Base-by-base conservation (phyloP, 192 early-diverging fungal species). In the Gonapodya sp. region DNA sequence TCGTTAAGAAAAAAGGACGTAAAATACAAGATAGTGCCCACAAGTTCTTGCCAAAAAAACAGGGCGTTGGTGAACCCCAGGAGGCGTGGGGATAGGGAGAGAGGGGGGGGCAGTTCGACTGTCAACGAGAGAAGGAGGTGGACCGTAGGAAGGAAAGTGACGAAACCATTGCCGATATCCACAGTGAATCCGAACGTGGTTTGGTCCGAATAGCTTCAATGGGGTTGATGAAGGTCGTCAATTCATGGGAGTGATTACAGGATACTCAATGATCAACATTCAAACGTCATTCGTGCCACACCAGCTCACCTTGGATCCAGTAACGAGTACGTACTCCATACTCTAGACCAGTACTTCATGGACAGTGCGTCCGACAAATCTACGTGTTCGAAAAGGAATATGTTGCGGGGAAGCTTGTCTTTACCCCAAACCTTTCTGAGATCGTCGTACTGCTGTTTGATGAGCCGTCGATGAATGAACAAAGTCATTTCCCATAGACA, bases 281-380 rank as follows among this genome's bases (percentile, higher is more conserved):
- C n/a, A n/a, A n/a, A n/a, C n/a, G n/a, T n/a, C n/a, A n/a, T n/a
- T n/a, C n/a, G n/a, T n/a, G n/a, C n/a, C n/a, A n/a, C n/a, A 2
- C 16, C 75, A 34, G 34, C 75, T 34, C 75, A 77, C 75, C 75
- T 77, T 33, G 75, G 75, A 34, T 77, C 75, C 30, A 77, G 18
- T 8, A 77, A 8, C 75, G 75, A 77, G 75, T 77, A 77, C 30
- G 75, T 77, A 33, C 75, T 77, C 75, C 75, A 77, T 2, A 77
- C 75, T 33, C 18, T 14, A 16, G 75, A 77, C 75, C 75, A 77
- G 8, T 31, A 77, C 31, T 77, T 2, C 75, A 77, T 77, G 18
- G 30, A 18, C 75, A 77, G 8, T 2, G 75, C 75, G 31, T 77
- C 75, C 2, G 30, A 2, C 8, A 34, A 18, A 14, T 16, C 75